phyloP scores from a whole-genome alignment of 139 green algal genomes.

The Ulvella scutata region DNA sequence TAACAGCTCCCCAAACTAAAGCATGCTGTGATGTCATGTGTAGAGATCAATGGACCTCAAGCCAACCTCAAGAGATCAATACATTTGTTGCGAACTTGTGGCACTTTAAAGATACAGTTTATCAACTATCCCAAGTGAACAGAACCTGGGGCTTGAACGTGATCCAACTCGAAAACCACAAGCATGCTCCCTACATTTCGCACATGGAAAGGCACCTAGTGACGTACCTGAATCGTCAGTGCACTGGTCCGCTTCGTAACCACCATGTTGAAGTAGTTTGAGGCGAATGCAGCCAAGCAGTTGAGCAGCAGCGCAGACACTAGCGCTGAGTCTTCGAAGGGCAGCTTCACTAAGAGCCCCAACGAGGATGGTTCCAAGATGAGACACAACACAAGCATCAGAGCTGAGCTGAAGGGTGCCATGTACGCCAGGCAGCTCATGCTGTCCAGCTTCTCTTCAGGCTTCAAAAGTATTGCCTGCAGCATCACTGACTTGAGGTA shows the following conservation, averaged over 20 bases:
- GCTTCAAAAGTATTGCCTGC: background rate
- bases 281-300: background rate
- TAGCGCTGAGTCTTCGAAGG: background rate
- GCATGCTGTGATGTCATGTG: too few species aligned
- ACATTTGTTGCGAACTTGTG: too few species aligned
- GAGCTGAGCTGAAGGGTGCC: background rate
- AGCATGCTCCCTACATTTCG: too few species aligned
- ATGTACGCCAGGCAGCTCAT: background rate
- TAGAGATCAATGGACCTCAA: too few species aligned
- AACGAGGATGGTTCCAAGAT: background rate
- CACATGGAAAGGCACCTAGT: too few species aligned
- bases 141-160: too few species aligned
- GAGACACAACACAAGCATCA: background rate
- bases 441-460: background rate
- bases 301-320: background rate
- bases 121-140: too few species aligned
- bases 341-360: background rate
- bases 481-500: too few species aligned
- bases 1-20: too few species aligned
- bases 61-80: too few species aligned
- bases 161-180: too few species aligned
- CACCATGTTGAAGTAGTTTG: background rate
- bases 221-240: constrained; percentile 1
- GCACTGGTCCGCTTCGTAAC: background rate
- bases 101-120: too few species aligned